These are phyloP conservation scores for Chytriomyces confervae DNA, from an alignment of 192 early-diverging fungal species.

Conservation along the genomic window DNA sequence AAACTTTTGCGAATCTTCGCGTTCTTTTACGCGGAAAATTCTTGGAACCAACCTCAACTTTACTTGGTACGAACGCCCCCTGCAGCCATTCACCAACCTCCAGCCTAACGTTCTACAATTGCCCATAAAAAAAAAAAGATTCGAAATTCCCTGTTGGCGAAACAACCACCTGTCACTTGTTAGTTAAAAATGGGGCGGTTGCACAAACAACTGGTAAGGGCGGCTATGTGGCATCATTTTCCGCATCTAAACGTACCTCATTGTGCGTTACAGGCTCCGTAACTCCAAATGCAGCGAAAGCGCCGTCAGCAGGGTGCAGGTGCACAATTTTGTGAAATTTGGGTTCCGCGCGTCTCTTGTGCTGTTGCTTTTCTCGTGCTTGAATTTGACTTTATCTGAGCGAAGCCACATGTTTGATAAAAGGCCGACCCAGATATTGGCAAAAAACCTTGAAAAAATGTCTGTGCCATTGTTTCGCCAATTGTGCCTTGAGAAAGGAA, in stretches of 20 bases:
- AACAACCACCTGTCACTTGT: constrained; percentile 51
- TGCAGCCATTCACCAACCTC: background rate
- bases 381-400: background rate
- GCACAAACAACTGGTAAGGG: no score
- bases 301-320: constrained; percentile 4
- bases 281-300: no score
- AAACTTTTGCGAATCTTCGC: constrained; percentile 37
- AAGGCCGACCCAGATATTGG: background rate
- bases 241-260: no score
- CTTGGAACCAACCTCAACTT: constrained; percentile 38
- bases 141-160: constrained; percentile 40
- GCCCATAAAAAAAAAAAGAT: background rate
- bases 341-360: background rate
- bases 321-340: constrained; percentile 16
- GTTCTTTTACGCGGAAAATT: constrained; percentile 52
- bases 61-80: constrained; percentile 34
- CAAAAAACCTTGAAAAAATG: background rate
- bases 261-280: no score
- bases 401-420: background rate
- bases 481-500: background rate
- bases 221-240: background rate
- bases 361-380: background rate
- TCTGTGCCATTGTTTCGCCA: background rate
- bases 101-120: background rate
- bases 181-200: constrained; percentile 40